These are phyloP conservation scores for Pelargonium citronellum DNA, from an alignment of 441 rosid genomes.

Conservation along the genomic window DNA sequence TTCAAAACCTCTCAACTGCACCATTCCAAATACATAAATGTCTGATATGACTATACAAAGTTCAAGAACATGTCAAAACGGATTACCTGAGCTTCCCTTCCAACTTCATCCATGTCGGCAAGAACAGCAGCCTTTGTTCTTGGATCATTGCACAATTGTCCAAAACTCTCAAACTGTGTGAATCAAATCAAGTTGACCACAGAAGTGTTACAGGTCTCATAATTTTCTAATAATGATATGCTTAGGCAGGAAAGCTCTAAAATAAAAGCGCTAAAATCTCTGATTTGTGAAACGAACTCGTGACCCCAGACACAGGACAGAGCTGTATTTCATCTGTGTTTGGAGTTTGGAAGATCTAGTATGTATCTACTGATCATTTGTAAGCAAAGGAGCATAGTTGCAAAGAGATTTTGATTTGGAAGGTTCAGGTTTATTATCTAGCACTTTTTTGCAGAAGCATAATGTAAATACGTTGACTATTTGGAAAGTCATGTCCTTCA, in stretches of 20 bases:
- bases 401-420: neutral
- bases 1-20: slow-evolving; percentile 95
- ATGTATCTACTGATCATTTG: slow-evolving; percentile 1
- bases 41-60: neutral
- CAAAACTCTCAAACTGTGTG: slow-evolving; percentile 53
- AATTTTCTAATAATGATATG: neutral
- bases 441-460: too few species aligned
- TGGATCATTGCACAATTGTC: slow-evolving; percentile 66
- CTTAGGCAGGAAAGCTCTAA: neutral
- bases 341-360: neutral
- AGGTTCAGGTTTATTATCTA: too few species aligned
- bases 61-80: slow-evolving; percentile 6
- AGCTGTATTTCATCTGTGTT: neutral
- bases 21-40: neutral
- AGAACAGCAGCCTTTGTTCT: slow-evolving; percentile 69
- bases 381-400: neutral
- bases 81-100: slow-evolving; percentile 81
- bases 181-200: neutral
- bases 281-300: neutral
- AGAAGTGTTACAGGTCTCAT: neutral
- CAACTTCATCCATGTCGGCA: slow-evolving; percentile 75
- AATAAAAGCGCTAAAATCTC: neutral
- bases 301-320: neutral
- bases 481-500: neutral
- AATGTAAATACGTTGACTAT: neutral